phyloP scores from a whole-genome alignment of 306 rosid species.

The Cicer judaicum region DNA sequence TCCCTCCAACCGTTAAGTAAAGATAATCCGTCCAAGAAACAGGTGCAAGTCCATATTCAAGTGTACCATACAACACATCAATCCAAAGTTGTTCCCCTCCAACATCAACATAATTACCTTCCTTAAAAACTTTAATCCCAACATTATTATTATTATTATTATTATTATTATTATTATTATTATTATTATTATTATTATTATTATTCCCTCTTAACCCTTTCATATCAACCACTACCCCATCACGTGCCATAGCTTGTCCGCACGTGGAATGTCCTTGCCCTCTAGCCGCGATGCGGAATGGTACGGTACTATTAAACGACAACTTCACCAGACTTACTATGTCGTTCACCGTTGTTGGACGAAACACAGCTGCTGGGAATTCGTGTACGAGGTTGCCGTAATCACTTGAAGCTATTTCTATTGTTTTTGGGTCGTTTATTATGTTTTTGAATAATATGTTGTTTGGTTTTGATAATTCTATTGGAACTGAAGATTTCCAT shows the following conservation, averaged over 20 bases:
- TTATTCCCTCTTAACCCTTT: constrained; percentile 3
- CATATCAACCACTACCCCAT: constrained; percentile 77
- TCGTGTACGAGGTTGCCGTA: constrained; percentile 62
- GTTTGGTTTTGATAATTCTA: neutral
- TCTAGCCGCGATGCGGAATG: constrained; percentile 60
- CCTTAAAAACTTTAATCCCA: constrained; percentile 45
- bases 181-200: too few species aligned
- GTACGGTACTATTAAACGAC: constrained; percentile 48
- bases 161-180: neutral
- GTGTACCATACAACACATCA: constrained; percentile 54
- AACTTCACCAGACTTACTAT: constrained; percentile 44
- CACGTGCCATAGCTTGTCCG: constrained; percentile 76
- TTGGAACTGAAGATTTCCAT: constrained; percentile 37
- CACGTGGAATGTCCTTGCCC: constrained; percentile 78
- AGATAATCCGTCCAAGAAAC: constrained; percentile 78
- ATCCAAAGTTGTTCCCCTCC: constrained; percentile 76
- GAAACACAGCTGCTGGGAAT: constrained; percentile 61
- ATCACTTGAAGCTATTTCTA: constrained; percentile 60
- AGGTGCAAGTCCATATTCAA: constrained; percentile 66
- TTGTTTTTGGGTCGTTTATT: constrained; percentile 49
- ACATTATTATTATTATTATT: neutral
- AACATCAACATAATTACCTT: constrained; percentile 61
- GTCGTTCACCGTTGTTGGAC: constrained; percentile 59
- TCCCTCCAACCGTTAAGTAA: constrained; percentile 73
- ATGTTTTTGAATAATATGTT: constrained; percentile 37